Evolutionary conservation across 2,329 filamentous ascomycete genomes (phyloP).

Genomic region (Aspergillus arachidicola): DNA sequence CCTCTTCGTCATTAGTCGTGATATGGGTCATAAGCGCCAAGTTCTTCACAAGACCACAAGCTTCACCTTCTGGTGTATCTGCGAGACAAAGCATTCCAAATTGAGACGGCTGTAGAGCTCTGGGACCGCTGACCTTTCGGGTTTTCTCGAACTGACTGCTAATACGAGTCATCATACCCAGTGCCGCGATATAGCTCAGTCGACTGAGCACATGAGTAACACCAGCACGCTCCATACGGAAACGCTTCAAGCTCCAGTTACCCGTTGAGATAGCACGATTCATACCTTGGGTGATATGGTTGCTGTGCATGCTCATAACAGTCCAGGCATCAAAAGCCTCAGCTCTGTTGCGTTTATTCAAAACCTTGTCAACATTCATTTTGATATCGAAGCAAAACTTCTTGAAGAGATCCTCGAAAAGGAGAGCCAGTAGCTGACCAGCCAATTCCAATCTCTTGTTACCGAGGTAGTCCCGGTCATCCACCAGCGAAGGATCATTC

Average conservation of each 20-base stretch:
- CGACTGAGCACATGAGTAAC: conserved; percentile 95
- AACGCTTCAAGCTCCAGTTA: conserved; percentile 97
- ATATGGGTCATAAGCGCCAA: conserved; percentile 98
- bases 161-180: conserved; percentile 99
- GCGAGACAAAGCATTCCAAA: conserved; percentile 98
- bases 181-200: conserved; percentile 91
- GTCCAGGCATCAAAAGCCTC: conserved; percentile 84
- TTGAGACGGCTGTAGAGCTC: conserved; percentile 94
- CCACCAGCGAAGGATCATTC: conserved; percentile 84
- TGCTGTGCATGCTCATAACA: conserved; percentile 81
- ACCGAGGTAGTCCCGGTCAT: conserved; percentile 96
- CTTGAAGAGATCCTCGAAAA: conserved; percentile 99
- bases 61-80: conserved; percentile 97
- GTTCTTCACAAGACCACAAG: conserved; percentile 97
- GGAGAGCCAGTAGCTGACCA: conserved; percentile 85
- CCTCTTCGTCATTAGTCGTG: conserved; percentile 93
- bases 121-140: conserved; percentile 90
- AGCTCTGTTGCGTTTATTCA: conserved; percentile 90
- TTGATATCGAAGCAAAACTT: conserved; percentile 88
- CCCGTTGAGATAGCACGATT: conserved; percentile 96
- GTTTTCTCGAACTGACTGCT: conserved; percentile 99
- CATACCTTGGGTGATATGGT: conserved; percentile 87
- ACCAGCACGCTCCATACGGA: conserved; percentile 97
- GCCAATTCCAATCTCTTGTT: conserved; percentile 96
- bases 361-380: conserved; percentile 88